Conservation (phyloP, 2,329 filamentous ascomycete genomes). For the Pestalotiopsis sp. region DNA sequence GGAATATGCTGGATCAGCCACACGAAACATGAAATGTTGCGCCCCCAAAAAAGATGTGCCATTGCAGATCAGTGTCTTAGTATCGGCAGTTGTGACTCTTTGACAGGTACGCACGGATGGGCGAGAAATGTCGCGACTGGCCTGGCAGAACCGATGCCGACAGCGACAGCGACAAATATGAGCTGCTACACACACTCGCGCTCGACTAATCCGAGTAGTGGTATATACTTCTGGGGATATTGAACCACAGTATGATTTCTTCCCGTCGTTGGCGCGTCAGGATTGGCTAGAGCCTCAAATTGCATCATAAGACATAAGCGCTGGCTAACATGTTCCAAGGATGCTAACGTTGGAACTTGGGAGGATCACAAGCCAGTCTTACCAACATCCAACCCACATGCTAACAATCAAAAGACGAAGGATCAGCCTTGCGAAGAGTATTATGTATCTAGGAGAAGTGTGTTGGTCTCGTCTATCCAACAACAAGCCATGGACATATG, state of each 20-base stretch:
- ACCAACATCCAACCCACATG: not conserved
- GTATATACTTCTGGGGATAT: not conserved
- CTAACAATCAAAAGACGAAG: not conserved
- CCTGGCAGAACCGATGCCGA: not conserved
- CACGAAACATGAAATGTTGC: slow-evolving; percentile 7
- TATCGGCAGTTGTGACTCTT: slow-evolving; percentile 9
- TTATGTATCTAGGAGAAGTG: not conserved
- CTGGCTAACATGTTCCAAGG: not conserved
- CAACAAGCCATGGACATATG: not conserved
- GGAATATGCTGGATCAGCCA: slow-evolving; percentile 1
- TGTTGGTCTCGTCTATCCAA: no score
- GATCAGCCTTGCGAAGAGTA: slow-evolving; percentile 3
- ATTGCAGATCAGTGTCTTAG: slow-evolving; percentile 5
- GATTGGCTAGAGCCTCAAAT: slow-evolving; percentile 2
- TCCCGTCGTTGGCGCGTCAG: not conserved
- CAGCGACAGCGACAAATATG: not conserved
- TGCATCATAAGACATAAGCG: slow-evolving; percentile 12
- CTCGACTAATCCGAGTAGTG: not conserved
- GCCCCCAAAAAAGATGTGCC: not conserved
- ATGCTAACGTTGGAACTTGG: not conserved
- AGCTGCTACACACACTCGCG: no score
- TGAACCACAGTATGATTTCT: not conserved
- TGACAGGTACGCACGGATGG: slow-evolving; percentile 8
- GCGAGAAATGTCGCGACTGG: not conserved
- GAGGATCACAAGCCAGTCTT: not conserved